Evolutionary conservation across 2,329 filamentous ascomycete species (phyloP).

Genomic region (Chaetomium globosum): DNA sequence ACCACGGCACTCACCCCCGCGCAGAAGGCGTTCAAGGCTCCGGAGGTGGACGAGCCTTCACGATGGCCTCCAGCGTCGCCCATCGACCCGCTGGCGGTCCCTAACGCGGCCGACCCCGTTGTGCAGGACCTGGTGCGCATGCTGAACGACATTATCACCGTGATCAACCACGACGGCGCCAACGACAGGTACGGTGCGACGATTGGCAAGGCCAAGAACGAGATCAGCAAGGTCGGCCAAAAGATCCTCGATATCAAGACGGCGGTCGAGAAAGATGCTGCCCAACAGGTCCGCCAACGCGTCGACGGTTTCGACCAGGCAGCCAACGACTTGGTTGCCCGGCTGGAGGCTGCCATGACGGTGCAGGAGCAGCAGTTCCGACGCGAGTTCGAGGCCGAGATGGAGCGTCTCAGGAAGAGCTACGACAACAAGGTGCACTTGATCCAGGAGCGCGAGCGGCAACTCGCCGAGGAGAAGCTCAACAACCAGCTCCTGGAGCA

Average conservation of each 20-base stretch:
- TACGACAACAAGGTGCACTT: slow-evolving; percentile 81
- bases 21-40: slow-evolving; percentile 51
- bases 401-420: slow-evolving; percentile 72
- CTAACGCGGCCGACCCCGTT: slow-evolving; percentile 78
- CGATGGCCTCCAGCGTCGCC: slow-evolving; percentile 64
- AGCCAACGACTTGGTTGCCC: slow-evolving; percentile 81
- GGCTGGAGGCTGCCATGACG: slow-evolving; percentile 82
- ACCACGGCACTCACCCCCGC: slow-evolving; percentile 29
- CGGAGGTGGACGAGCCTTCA: slow-evolving; percentile 68
- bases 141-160: slow-evolving; percentile 92
- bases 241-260: slow-evolving; percentile 76
- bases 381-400: slow-evolving; percentile 83
- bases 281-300: slow-evolving; percentile 72
- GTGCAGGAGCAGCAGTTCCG: slow-evolving; percentile 81
- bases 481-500: slow-evolving; percentile 88
- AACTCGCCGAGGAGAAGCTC: slow-evolving; percentile 79
- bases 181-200: slow-evolving; percentile 75
- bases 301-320: slow-evolving; percentile 81
- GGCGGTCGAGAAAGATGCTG: slow-evolving; percentile 68
- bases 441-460: slow-evolving; percentile 76
- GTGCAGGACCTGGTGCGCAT: slow-evolving; percentile 94
- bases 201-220: slow-evolving; percentile 81
- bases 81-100: slow-evolving; percentile 77
- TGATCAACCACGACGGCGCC: slow-evolving; percentile 84
- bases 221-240: slow-evolving; percentile 74